phyloP scores from a whole-genome alignment of 2,329 filamentous ascomycete species.

The Neopestalotiopsis rosae region DNA sequence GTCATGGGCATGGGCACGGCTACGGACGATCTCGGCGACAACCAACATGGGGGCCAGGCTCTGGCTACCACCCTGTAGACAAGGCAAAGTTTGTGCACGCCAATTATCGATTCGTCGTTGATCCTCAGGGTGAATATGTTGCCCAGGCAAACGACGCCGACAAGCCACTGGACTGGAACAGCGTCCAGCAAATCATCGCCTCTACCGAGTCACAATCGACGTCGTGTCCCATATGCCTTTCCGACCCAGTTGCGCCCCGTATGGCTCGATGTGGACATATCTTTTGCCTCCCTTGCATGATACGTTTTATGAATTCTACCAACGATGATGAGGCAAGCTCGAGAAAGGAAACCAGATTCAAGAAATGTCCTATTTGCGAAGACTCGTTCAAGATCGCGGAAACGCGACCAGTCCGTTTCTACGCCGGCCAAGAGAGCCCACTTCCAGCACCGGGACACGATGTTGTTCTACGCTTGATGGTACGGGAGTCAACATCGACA shows the following conservation, averaged over 20 bases:
- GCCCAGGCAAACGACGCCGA: conserved; percentile 86
- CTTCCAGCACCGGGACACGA: conserved; percentile 84
- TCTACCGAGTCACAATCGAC: conserved; percentile 87
- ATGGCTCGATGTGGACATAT: conserved; percentile 99
- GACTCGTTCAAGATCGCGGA: conserved; percentile 94
- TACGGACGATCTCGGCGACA: conserved; percentile 68
- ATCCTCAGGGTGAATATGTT: conserved; percentile 79
- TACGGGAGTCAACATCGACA: conserved; percentile 79
- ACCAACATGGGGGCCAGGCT: conserved; percentile 83
- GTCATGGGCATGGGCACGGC: conserved; percentile 53
- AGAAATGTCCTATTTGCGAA: conserved; percentile 96
- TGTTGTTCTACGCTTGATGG: conserved; percentile 86
- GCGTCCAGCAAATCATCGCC: conserved; percentile 88
- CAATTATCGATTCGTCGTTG: conserved; percentile 96
- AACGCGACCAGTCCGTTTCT: conserved; percentile 87
- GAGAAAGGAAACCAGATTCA: conserved; percentile 79
- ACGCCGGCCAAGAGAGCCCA: conserved; percentile 83
- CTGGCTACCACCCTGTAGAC: conserved; percentile 87
- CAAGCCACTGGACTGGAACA: conserved; percentile 86
- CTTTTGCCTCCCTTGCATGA: conserved; percentile 90
- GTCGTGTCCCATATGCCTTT: conserved; percentile 94
- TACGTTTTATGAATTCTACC: conserved; percentile 92
- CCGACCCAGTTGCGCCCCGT: conserved; percentile 87
- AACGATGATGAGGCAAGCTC: conserved; percentile 70
- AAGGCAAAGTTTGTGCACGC: conserved; percentile 94